Conservation (phyloP, 2,329 filamentous ascomycete species). For the Diaporthe longicolla region DNA sequence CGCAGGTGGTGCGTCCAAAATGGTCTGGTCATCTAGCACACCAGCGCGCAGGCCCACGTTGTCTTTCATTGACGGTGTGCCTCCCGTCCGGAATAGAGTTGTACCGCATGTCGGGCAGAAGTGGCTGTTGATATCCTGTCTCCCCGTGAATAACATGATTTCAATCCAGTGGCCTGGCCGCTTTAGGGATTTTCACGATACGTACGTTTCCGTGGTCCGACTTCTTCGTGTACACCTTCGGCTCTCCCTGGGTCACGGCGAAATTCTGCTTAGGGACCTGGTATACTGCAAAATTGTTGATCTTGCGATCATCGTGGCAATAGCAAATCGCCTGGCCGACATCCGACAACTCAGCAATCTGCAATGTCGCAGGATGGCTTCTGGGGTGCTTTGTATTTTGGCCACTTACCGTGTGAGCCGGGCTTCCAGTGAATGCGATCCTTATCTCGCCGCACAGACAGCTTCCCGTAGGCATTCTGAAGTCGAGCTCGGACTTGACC, state of each 20-base stretch:
- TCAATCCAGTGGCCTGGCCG: too few species aligned
- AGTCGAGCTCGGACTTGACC: background rate
- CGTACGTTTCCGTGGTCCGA: background rate
- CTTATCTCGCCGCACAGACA: background rate
- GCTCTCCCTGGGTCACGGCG: background rate
- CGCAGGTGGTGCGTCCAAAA: background rate
- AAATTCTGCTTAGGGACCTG: background rate
- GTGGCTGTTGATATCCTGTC: background rate
- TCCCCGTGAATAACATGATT: too few species aligned
- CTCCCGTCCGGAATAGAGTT: background rate
- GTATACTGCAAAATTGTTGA: background rate
- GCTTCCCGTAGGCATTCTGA: background rate
- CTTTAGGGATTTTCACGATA: background rate
- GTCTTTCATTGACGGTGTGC: conserved; percentile 3
- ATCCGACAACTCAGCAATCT: background rate
- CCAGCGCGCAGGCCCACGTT: background rate
- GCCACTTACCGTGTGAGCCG: background rate
- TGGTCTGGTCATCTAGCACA: background rate
- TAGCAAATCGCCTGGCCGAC: background rate
- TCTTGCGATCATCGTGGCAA: background rate
- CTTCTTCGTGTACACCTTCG: background rate
- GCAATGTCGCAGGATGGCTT: background rate
- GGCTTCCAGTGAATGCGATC: background rate
- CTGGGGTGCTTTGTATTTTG: background rate
- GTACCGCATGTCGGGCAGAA: conserved; percentile 8